A percentile compares a stretch with the other conserved stretches of the same genome.
phyloP scores from a whole-genome alignment of 768 basidiomycete species.

The Pilatotrama ljubarskyi region DNA sequence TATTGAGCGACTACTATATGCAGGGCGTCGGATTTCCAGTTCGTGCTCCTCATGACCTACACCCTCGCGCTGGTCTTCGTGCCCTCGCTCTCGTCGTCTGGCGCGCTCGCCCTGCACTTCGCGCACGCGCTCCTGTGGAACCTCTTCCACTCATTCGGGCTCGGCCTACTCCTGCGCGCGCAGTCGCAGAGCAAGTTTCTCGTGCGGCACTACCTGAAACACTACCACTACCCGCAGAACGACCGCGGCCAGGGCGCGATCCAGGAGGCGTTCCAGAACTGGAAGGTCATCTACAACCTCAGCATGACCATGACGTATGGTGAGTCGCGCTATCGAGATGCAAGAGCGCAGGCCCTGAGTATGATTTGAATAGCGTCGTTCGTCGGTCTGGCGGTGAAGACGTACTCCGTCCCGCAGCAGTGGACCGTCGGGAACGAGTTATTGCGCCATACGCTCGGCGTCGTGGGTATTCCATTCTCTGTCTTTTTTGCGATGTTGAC shows the following conservation, averaged over 20 bases:
- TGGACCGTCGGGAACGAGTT: conserved; percentile 90
- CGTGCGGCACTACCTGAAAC: conserved; percentile 91
- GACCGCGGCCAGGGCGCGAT: conserved; percentile 76
- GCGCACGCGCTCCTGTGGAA: conserved; percentile 85
- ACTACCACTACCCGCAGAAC: conserved; percentile 83
- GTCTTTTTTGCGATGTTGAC: conserved; percentile 2
- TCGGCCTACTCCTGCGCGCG: conserved; percentile 80
- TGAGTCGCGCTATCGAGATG: conserved; percentile 32
- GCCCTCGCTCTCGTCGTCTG: conserved; percentile 52
- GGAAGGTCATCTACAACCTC: conserved; percentile 91
- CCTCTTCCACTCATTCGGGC: conserved; percentile 81
- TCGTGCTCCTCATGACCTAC: conserved; percentile 75
- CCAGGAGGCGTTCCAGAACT: conserved; percentile 93
- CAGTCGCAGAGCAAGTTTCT: conserved; percentile 88
- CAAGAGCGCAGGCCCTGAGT: neutral
- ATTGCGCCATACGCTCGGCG: conserved; percentile 84
- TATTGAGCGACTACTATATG: conserved; percentile 22
- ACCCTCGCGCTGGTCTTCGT: conserved; percentile 57
- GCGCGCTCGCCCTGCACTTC: conserved; percentile 68
- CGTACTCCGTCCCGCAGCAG: conserved; percentile 76
- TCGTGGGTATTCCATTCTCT: conserved; percentile 49
- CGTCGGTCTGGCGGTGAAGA: conserved; percentile 84
- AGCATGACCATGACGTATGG: conserved; percentile 96
- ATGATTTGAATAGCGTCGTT: conserved; percentile 64
- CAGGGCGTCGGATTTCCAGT: conserved; percentile 85